Conservation (phyloP, 2,329 filamentous ascomycete genomes). For the Penicillium frequentans region DNA sequence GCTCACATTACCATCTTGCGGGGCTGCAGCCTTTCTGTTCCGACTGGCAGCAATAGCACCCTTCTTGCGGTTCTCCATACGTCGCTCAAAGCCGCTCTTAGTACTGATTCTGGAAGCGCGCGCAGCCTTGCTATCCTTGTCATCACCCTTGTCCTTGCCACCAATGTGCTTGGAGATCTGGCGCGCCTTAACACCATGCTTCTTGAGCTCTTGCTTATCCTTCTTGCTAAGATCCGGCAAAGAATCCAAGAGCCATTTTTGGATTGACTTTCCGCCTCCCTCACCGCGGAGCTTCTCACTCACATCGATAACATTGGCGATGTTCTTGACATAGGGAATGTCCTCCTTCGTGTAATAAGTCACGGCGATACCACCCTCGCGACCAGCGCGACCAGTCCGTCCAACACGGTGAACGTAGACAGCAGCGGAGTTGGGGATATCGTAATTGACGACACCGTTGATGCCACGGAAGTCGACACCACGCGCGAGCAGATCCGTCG, state of each 20-base stretch:
- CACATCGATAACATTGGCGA: constrained; percentile 87
- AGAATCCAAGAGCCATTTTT: constrained; percentile 85
- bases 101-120: constrained; percentile 67
- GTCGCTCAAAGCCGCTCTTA: constrained; percentile 51
- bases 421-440: constrained; percentile 87
- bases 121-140: constrained; percentile 44
- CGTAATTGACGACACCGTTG: constrained; percentile 96
- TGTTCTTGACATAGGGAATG: constrained; percentile 81
- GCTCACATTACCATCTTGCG: constrained; percentile 25
- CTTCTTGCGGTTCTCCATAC: constrained; percentile 47
- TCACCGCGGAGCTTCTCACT: constrained; percentile 68
- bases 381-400: constrained; percentile 82
- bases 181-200: constrained; percentile 75
- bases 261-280: constrained; percentile 59
- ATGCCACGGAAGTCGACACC: constrained; percentile 94
- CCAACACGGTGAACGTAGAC: constrained; percentile 93
- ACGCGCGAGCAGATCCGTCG: constrained; percentile 87
- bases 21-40: constrained; percentile 30
- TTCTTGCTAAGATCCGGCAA: constrained; percentile 81
- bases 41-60: constrained; percentile 46
- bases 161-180: constrained; percentile 44
- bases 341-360: constrained; percentile 97
- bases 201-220: constrained; percentile 79
- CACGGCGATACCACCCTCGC: constrained; percentile 83
- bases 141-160: constrained; percentile 43